A percentile compares a stretch with the other conserved stretches of the same genome.
These are phyloP conservation scores for Neurospora sp. DNA, from an alignment of 495 filamentous ascomycete genomes.

Conservation along the genomic window DNA sequence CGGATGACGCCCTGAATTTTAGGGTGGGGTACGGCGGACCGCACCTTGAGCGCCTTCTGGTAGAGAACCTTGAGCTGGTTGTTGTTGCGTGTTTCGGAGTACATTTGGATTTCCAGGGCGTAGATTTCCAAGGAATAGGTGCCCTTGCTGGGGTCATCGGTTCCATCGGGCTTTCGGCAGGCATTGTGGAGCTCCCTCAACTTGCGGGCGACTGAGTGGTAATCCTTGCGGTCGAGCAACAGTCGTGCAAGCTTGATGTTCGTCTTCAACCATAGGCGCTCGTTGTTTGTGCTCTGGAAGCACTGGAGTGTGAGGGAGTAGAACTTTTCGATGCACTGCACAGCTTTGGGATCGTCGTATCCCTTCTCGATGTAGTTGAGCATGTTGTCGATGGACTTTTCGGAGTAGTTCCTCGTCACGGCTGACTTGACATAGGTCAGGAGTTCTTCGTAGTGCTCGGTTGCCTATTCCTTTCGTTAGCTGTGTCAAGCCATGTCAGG, in stretches of 20 bases:
- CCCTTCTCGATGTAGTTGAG: conserved; percentile 96
- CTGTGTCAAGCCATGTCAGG: neutral
- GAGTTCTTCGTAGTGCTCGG: conserved; percentile 91
- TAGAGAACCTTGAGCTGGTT: conserved; percentile 92
- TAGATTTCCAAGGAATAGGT: conserved; percentile 95
- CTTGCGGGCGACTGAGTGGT: conserved; percentile 68
- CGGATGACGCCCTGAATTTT: conserved; percentile 99
- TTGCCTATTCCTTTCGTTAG: conserved; percentile 50
- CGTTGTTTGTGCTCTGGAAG: conserved; percentile 96
- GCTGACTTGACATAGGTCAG: conserved; percentile 96
- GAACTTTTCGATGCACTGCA: conserved; percentile 88
- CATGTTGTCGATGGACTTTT: conserved; percentile 99
- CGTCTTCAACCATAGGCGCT: conserved; percentile 94
- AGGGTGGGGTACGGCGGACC: conserved; percentile 92
- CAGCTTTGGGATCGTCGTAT: conserved; percentile 63
- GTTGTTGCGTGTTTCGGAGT: conserved; percentile 91
- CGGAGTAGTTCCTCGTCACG: conserved; percentile 95
- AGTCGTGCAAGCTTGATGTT: conserved; percentile 93
- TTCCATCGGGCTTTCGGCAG: conserved; percentile 80
- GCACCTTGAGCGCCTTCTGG: conserved; percentile 77
- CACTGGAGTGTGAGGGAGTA: conserved; percentile 87
- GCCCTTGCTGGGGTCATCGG: conserved; percentile 90
- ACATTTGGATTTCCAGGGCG: conserved; percentile 97
- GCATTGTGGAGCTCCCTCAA: conserved; percentile 80
- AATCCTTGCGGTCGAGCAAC: conserved; percentile 85